Evolutionary conservation across 2,329 filamentous ascomycete species (phyloP), one percentile per base, ranked within the genome.

Genomic region (Emydomyces testavorans): DNA sequence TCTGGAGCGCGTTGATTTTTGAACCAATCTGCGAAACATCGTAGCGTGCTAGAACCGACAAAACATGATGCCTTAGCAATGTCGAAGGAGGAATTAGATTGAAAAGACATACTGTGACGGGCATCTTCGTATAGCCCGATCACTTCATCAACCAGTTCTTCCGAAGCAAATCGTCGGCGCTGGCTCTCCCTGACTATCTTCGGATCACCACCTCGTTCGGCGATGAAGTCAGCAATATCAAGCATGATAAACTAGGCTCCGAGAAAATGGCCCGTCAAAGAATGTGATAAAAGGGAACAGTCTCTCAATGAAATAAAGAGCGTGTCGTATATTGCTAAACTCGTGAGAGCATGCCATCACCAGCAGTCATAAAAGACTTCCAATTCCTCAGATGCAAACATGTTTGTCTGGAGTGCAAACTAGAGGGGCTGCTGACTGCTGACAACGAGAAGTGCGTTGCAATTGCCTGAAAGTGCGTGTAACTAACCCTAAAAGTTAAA

Each of bases 161-260:
- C 85, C 11, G 81, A 76, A 41, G 86, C 89, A 71, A 80, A 78
- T 58, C 92, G 82, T 62, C 80, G 81, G 58, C 83, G 79, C 70
- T 98, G 92, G 55, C 84, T 92, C 67, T 95, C 87, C 66, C 85
- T 84, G 68, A 98, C 92, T 71, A 81, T 82, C 63, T 94, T 83
- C 13, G 88, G 86, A 70, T 96, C 80, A 58, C 92, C 92, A 56
- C 90, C 92, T 59, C 88, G 84, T 68, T 95, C 87, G 63, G 77
- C 69, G 61, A 90, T 82, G 64, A 90, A 87, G 63, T 89, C 84
- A 57, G 77, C 74, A 48, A 87, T 74, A 71, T 89, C 85, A 57
- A 87, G 74, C 83, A 87, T 87, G n/a, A 13, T 48, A 6, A 11
- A 10, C 11, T 15, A n/a, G n/a, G n/a, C n/a, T n/a, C n/a, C n/a